Percentiles rank a stretch among this genome's conserved stretches.
phyloP scores from a whole-genome alignment of 345 rosid species.

The Salix udensis region DNA sequence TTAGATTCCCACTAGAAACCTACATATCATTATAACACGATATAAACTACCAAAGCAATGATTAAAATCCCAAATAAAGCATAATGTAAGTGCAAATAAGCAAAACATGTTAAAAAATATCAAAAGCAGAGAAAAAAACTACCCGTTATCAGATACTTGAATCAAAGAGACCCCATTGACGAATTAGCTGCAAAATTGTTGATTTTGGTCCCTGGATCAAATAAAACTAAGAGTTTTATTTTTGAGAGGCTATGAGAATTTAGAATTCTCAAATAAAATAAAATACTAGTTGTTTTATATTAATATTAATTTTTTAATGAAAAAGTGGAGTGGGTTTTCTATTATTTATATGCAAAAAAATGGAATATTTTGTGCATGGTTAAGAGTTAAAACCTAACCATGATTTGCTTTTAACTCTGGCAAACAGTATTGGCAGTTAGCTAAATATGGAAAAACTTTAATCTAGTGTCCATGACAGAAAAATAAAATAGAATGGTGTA shows the following conservation, averaged over 20 bases:
- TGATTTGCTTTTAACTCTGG: slow-evolving; percentile 23
- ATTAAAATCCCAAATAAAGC: slow-evolving; percentile 4
- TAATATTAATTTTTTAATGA: neutral
- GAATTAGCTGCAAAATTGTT: slow-evolving; percentile 13
- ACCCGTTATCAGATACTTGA: slow-evolving; percentile 22
- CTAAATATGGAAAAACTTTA: slow-evolving; percentile 8
- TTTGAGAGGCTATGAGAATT: neutral
- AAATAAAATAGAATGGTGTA: neutral
- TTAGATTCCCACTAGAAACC: slow-evolving; percentile 18
- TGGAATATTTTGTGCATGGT: neutral
- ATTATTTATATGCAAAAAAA: slow-evolving; percentile 3
- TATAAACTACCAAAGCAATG: neutral
- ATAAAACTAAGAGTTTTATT: neutral
- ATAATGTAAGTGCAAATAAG: slow-evolving; percentile 1
- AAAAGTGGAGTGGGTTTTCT: slow-evolving; percentile 6
- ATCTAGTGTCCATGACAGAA: neutral
- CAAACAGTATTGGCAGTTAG: neutral
- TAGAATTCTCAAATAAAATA: slow-evolving; percentile 4
- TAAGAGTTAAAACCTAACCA: slow-evolving; percentile 18
- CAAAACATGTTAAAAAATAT: neutral
- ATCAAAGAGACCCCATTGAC: slow-evolving; percentile 19
- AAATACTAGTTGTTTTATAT: neutral
- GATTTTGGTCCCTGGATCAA: slow-evolving; percentile 10
- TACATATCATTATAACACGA: slow-evolving; percentile 6
- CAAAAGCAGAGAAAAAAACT: slow-evolving; percentile 3